phyloP scores from a whole-genome alignment of 805 yeast species.

The Sugiyamaella marilandica region DNA sequence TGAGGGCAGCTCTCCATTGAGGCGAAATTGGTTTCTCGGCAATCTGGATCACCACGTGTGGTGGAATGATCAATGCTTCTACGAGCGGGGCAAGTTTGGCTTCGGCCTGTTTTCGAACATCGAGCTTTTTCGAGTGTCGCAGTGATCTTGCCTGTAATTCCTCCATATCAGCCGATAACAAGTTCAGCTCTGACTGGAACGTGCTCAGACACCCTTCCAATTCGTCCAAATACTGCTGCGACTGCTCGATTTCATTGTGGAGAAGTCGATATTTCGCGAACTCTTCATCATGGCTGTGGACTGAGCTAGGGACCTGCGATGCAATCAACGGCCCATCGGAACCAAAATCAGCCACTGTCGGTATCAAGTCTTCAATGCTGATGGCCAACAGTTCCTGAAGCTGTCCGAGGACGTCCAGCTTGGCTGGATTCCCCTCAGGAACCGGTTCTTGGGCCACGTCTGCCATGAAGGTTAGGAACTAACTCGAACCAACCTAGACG shows the following conservation, averaged over 20 bases:
- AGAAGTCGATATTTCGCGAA: slow-evolving; percentile 10
- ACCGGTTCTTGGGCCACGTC: slow-evolving; percentile 3
- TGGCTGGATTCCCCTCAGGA: not conserved
- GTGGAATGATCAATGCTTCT: slow-evolving; percentile 70
- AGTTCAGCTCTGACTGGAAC: slow-evolving; percentile 55
- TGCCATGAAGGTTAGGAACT: slow-evolving; percentile 4
- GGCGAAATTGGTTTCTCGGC: slow-evolving; percentile 51
- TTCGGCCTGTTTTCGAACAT: slow-evolving; percentile 45
- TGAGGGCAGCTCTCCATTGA: slow-evolving; percentile 49
- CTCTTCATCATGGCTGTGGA: not conserved
- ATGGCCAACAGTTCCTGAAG: not conserved
- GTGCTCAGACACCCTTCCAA: slow-evolving; percentile 47
- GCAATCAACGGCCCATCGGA: not conserved
- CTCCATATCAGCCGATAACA: slow-evolving; percentile 57
- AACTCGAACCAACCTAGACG: no score
- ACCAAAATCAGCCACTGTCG: not conserved
- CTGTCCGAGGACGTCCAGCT: not conserved
- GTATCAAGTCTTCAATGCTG: not conserved
- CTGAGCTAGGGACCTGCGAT: not conserved
- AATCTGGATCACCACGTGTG: slow-evolving; percentile 57
- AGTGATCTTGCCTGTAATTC: slow-evolving; percentile 51
- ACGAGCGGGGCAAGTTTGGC: slow-evolving; percentile 66
- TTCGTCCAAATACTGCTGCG: slow-evolving; percentile 37
- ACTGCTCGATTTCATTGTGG: slow-evolving; percentile 16
- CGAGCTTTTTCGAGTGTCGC: slow-evolving; percentile 44